Base-by-base conservation (phyloP, 352 stramenopile genomes). In the Phytophthora ramorum region DNA sequence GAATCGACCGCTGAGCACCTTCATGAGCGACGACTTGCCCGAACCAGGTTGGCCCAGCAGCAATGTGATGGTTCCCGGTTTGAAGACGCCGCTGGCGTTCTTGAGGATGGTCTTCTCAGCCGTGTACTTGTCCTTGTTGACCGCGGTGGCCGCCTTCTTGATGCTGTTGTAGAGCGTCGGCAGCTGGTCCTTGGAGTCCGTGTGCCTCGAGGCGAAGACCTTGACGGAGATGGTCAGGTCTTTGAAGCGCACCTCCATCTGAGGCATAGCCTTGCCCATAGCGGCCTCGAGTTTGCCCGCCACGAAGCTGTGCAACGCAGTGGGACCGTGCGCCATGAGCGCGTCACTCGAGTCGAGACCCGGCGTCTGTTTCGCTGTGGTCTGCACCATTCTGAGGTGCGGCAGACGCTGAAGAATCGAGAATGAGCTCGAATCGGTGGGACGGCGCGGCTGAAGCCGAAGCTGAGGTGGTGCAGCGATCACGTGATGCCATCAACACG, bases 81-180 rank as follows among this genome's bases (percentile, higher is more conserved):
- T 76, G 51, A 89, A 60, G 17, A 83, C 71, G 28, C 76, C 76
- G 38, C 71, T 87, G 57, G 75, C 65, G 30, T 79, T 64, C 10
- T 43, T 41, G 8, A 43, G 5, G 28, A 54, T 54, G 28, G 10
- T 17, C 28, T 54, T 54, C 28, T 54, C 17, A 0, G 47, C 47
- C n/a, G 46, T 40, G 46, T 43, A n/a, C 10, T 40, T 71, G 37
- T 78, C 58, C 50, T 80, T 78, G 28, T 58, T 63, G 41, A 84
- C 60, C n/a, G 76, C 66, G 56, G 71, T 73, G 60, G 68, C 62
- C 14, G 57, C 41, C 51, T 76, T 76, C 66, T 79, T 78, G 44
- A 68, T 51, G 10, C 69, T 71, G 65, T 85, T 85, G 10, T 51
- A 66, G n/a, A 87, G 19, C 22, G 78, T 87, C 24, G 77, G 77